Percentiles rank a stretch among this genome's conserved stretches.
Evolutionary conservation across 2,329 filamentous ascomycete species (phyloP).

Genomic region (Cladobotryum protrusum): DNA sequence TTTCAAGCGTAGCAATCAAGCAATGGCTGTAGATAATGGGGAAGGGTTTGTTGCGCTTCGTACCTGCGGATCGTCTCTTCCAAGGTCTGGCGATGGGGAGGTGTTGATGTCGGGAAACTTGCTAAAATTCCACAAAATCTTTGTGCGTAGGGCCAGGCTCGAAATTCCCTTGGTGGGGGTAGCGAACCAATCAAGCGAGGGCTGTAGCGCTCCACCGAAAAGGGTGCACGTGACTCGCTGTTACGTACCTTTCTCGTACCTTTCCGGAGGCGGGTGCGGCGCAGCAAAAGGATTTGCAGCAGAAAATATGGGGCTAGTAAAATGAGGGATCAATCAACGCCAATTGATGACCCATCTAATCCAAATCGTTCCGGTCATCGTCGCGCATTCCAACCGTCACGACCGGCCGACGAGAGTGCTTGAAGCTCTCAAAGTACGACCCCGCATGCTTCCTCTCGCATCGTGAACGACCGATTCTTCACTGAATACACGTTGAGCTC

Average conservation of each 20-base stretch:
- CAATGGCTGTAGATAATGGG: constrained; percentile 10
- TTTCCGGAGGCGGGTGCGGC: too few relatives aligned
- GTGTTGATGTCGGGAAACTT: constrained; percentile 29
- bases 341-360: constrained; percentile 10
- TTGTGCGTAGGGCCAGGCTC: constrained; percentile 37
- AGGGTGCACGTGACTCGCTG: constrained; percentile 22
- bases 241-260: constrained; percentile 7
- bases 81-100: constrained; percentile 33
- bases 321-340: constrained; percentile 8
- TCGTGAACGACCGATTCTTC: constrained; percentile 1
- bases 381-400: constrained; percentile 17
- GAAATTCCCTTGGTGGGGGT: constrained; percentile 27
- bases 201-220: background rate
- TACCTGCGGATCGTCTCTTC: constrained; percentile 38
- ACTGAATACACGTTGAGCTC: background rate
- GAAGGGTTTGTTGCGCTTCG: constrained; percentile 21
- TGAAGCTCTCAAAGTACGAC: constrained; percentile 15
- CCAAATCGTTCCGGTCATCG: constrained; percentile 3
- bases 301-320: constrained; percentile 5
- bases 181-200: constrained; percentile 32
- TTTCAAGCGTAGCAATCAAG: background rate
- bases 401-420: constrained; percentile 11
- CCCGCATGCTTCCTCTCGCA: constrained; percentile 13
- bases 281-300: background rate
- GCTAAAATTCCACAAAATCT: constrained; percentile 36